phyloP scores from a whole-genome alignment of 2,329 filamentous ascomycete species.

The Botryotinia calthae region DNA sequence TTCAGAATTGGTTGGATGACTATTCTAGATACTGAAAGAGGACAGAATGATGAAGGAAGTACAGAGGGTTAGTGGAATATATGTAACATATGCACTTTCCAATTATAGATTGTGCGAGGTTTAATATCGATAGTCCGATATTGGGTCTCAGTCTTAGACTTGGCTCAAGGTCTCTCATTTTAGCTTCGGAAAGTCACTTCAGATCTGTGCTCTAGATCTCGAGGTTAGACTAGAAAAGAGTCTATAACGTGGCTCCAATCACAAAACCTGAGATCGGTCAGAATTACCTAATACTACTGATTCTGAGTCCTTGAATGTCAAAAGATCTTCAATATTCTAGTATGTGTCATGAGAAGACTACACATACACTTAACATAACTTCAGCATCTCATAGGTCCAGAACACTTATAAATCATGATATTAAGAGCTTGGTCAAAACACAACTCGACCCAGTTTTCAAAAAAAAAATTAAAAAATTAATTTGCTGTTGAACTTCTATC shows the following conservation, averaged over 20 bases:
- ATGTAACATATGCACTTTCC: not conserved
- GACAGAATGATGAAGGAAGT: not conserved
- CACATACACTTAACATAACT: not conserved
- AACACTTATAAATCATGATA: not conserved
- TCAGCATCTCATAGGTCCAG: not conserved
- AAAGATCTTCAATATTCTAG: not conserved
- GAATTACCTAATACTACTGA: not conserved
- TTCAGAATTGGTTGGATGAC: not conserved
- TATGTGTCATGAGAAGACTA: not conserved
- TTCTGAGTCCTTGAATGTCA: not conserved
- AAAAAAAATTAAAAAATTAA: not conserved
- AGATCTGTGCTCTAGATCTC: not conserved
- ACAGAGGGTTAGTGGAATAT: not conserved
- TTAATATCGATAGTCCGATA: not conserved
- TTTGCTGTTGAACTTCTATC: not conserved
- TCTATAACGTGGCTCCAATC: not conserved
- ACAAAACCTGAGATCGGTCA: not conserved
- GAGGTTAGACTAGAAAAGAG: not conserved
- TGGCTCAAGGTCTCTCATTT: not conserved
- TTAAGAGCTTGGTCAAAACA: not conserved
- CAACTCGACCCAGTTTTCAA: fast-evolving
- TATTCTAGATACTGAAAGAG: not conserved
- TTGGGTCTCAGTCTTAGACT: not conserved
- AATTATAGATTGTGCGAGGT: not conserved
- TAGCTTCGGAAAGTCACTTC: not conserved